Base-by-base conservation (phyloP, 1,284 basidiomycete species). In the Afroboletus lepidellus region DNA sequence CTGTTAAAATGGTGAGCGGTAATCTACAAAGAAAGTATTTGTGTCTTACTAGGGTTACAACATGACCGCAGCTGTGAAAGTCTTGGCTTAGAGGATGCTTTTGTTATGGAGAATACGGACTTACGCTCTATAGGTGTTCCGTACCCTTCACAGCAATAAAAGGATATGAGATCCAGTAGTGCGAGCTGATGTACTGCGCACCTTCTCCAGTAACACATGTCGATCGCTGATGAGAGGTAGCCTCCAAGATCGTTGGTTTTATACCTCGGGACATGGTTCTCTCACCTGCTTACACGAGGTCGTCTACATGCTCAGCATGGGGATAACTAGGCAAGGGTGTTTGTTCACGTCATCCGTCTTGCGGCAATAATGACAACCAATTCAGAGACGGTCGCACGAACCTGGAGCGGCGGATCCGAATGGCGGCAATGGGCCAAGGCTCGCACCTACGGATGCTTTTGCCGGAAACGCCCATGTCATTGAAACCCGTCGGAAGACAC, bases 41-140 rank as follows among this genome's bases (percentile, higher is more conserved):
- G 36, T 51, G 13, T 30, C 80, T 59, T 57, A 85, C 84, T 64
- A 81, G 57, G 53, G 69, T 79, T 43, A 81, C 64, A 21, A 72
- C 78, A 64, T 87, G 85, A 38, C 79, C 78, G 63, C 84, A 87
- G 59, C 84, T 85, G 57, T 39, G 41, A 45, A 30, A 32, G 21
- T 15, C 16, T 33, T 54, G 39, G 30, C 46, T 62, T 42, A 60
- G 60, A 29, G 29, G 13, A 29, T 15, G 23, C 15, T 12, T 30
- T 41, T 25, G 25, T 47, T 24, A 11, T 24, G 33, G 20, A 27
- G 20, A 29, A 33, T 21, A 16, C 7, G 25, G 39, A 61, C 74
- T 66, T 61, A 79, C 79, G 53, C 64, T 62, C 62, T 77, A 59
- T 80, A 81, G 36, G 76, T 66, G 60, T 82, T 80, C 49, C 74